Evolutionary conservation across 225 moss, liverwort and hornwort species (phyloP), one percentile per base, ranked within the genome.

Genomic region (Anthoceros angustus): DNA sequence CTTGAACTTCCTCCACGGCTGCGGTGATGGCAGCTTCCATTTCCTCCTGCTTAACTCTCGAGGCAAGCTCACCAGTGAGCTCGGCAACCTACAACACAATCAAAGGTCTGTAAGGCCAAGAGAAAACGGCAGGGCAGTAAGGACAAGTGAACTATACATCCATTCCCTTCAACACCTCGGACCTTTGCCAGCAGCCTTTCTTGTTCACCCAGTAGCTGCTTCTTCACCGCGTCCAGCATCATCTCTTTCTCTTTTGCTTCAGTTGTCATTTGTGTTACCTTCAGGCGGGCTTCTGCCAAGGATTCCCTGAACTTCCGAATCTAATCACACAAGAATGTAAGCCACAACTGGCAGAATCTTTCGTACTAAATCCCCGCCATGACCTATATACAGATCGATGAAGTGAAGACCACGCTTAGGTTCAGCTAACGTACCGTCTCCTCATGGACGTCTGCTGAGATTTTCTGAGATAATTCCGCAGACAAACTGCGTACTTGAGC

Each of bases 391-490:
- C 24, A 42, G 12, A 21, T 25, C 21, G 39, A n/a, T 9, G 43
- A 40, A 40, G 9, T 25, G 61, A 25, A 18, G 15, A 41, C 25
- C 61, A 61, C 42, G 16, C 18, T 40, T 24, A 39, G 26, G 12
- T 25, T 21, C 21, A 60, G 18, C 42, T 32, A 67, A 70, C 78
- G 68, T 68, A 93, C 90, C 86, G 80, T 83, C 72, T 90, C 80
- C 65, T 94, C 82, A 75, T 90, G 87, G 20, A 94, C 76, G 62
- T 83, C 87, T 69, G 86, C 74, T 63, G 91, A 80, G 62, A 95
- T 79, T 46, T 81, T 88, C 63, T 75, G 77, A 23, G 86, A 78
- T 68, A 98, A 74, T 61, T 84, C 82, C 70, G 73, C 66, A 61
- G 83, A 76, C 45, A 91, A 73, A 65, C 86, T 76, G 42, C 82